A percentile compares a stretch with the other conserved stretches of the same genome.
These are phyloP conservation scores for Brassica hybrid DNA, from an alignment of 441 rosid species.

Conservation along the genomic window DNA sequence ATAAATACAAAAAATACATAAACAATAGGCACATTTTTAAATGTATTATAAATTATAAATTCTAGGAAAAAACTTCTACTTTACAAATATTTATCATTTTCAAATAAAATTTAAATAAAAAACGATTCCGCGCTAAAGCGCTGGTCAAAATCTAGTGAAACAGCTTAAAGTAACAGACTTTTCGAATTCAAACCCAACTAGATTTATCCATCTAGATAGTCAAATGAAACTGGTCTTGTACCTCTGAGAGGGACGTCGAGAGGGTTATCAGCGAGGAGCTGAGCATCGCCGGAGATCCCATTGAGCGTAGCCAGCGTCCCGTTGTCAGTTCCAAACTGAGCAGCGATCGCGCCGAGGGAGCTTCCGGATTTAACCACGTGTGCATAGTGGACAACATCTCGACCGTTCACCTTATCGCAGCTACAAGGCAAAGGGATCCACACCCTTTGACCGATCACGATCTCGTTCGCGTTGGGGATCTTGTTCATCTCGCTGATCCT, in stretches of 20 bases:
- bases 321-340: constrained; percentile 49
- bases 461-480: constrained; percentile 31
- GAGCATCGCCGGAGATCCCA: constrained; percentile 52
- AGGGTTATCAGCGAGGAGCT: no score
- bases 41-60: no score
- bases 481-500: constrained; percentile 51
- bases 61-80: no score
- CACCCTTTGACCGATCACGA: constrained; percentile 51
- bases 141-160: no score
- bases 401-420: constrained; percentile 64
- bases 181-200: background rate
- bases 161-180: background rate
- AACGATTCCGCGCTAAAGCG: no score
- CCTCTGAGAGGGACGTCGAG: constrained; percentile 87
- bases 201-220: background rate
- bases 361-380: constrained; percentile 57
- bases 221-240: constrained; percentile 20
- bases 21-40: no score
- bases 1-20: no score
- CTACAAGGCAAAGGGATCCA: constrained; percentile 89
- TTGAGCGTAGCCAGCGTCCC: constrained; percentile 51
- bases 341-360: constrained; percentile 57
- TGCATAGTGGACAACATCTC: constrained; percentile 72
- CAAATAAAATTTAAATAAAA: no score
- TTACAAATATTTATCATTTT: no score